Conservation (phyloP, 495 filamentous ascomycete genomes). For the Arthonia radiata region DNA sequence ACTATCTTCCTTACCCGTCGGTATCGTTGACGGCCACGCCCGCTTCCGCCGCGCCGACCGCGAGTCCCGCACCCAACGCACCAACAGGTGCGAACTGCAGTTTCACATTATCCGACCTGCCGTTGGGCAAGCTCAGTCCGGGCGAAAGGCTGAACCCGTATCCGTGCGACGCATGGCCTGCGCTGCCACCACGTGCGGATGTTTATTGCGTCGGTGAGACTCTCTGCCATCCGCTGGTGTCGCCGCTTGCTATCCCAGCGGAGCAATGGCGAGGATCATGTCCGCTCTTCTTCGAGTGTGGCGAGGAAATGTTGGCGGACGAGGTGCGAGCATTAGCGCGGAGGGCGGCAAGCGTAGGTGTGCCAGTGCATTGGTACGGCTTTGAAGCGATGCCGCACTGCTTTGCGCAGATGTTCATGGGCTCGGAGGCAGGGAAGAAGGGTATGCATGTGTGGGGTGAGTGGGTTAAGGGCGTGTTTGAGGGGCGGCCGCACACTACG, state of each 20-base stretch:
- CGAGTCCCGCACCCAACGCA: slow-evolving; percentile 24
- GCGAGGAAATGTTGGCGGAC: slow-evolving; percentile 58
- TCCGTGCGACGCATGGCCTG: slow-evolving; percentile 31
- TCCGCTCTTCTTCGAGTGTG: slow-evolving; percentile 49
- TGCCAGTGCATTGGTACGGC: slow-evolving; percentile 40
- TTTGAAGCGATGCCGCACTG: slow-evolving; percentile 83
- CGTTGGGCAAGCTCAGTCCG: neutral
- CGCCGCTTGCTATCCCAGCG: slow-evolving; percentile 31
- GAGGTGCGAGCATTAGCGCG: slow-evolving; percentile 38
- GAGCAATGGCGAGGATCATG: slow-evolving; percentile 38
- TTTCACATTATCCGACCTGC: neutral
- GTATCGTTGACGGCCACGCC: slow-evolving; percentile 8
- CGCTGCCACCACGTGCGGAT: slow-evolving; percentile 37
- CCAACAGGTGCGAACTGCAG: slow-evolving; percentile 3
- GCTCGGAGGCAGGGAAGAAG: slow-evolving; percentile 18
- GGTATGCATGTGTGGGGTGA: slow-evolving; percentile 30
- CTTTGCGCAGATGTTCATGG: slow-evolving; percentile 40
- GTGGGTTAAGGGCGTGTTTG: slow-evolving; percentile 27
- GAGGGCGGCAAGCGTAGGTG: slow-evolving; percentile 32
- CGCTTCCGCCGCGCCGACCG: slow-evolving; percentile 7
- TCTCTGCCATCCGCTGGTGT: slow-evolving; percentile 50
- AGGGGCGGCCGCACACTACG: slow-evolving; percentile 14
- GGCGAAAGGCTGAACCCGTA: neutral
- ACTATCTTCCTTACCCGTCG: slow-evolving; percentile 39
- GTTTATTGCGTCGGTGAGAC: slow-evolving; percentile 39